These are phyloP conservation scores for Henckelia pumila DNA, from an alignment of 257 asterid genomes.

Conservation along the genomic window DNA sequence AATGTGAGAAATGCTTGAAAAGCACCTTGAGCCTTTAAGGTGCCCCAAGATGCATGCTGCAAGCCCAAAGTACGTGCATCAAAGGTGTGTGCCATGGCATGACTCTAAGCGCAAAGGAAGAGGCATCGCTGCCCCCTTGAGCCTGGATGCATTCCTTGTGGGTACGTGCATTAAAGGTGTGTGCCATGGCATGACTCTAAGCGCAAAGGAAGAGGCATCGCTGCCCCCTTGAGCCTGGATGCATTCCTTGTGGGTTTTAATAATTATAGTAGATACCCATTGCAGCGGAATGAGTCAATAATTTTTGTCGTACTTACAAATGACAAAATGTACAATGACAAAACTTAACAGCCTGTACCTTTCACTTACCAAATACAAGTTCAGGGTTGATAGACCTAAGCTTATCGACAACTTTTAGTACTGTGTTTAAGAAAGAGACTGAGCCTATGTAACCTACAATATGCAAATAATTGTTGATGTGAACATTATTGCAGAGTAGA, in stretches of 20 bases:
- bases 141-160: not conserved
- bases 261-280: not conserved
- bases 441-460: slow-evolving; percentile 95
- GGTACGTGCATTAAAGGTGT: not conserved
- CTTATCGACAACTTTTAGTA: slow-evolving; percentile 74
- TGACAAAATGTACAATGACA: not conserved
- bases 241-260: too few relatives aligned
- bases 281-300: not conserved
- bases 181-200: not conserved
- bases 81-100: not conserved
- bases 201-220: not conserved
- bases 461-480: slow-evolving; percentile 14
- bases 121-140: not conserved
- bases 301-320: not conserved
- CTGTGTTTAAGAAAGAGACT: slow-evolving; percentile 80
- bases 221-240: too few relatives aligned
- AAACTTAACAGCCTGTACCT: not conserved
- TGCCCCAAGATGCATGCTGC: not conserved
- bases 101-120: not conserved
- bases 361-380: slow-evolving; percentile 72
- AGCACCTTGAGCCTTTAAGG: not conserved
- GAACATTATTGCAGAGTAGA: not conserved
- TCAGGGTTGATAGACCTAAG: slow-evolving; percentile 93
- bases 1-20: not conserved
- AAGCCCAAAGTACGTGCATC: not conserved